Conservation (phyloP, 2,329 filamentous ascomycete species). For the Cladosporium cucumerinum region DNA sequence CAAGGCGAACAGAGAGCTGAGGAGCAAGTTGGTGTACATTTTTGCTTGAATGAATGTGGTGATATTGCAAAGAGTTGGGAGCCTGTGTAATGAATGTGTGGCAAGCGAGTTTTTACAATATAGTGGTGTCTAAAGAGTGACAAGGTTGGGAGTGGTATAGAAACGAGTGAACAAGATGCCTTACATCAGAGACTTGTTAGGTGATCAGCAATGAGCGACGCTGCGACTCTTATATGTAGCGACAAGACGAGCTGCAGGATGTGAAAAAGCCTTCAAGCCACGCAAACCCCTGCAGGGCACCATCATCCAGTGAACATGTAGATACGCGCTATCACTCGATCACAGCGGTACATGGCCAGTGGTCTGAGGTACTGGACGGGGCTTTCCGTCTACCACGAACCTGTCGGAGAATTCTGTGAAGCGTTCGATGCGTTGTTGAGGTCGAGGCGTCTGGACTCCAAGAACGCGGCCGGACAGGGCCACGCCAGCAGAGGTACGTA, state of each 20-base stretch:
- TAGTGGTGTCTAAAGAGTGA: slow-evolving; percentile 7
- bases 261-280: neutral
- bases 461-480: neutral
- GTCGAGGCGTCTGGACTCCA: neutral
- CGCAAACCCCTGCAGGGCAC: neutral
- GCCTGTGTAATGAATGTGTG: neutral
- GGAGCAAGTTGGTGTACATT: slow-evolving; percentile 12
- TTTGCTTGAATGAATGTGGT: neutral
- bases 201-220: neutral
- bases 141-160: neutral
- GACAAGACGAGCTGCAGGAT: neutral
- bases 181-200: neutral
- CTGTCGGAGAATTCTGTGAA: neutral
- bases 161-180: neutral
- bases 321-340: neutral
- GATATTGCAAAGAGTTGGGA: neutral
- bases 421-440: neutral
- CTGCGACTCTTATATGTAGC: neutral
- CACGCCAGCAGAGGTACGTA: neutral
- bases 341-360: neutral
- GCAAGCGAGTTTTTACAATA: neutral
- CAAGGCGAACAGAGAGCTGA: slow-evolving; percentile 15
- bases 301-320: neutral
- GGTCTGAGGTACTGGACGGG: neutral
- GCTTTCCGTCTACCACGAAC: neutral